phyloP scores from a whole-genome alignment of 192 early-diverging fungal genomes.

The Polychytrium aggregatum region DNA sequence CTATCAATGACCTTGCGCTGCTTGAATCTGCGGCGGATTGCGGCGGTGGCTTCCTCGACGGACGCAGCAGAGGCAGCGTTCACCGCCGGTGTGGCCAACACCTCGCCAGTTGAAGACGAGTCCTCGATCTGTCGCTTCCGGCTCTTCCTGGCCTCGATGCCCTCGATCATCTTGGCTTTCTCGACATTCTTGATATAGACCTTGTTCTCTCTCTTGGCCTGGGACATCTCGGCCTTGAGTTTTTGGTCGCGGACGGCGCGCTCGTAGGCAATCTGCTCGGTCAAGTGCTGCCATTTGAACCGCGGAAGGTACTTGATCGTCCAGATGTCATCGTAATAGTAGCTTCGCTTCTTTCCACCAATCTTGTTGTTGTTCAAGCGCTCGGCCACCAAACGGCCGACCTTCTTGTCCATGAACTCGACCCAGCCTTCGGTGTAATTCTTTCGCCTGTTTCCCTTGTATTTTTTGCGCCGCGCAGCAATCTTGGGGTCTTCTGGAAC shows the following conservation, averaged over 20 bases:
- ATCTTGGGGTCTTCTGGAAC: slow-evolving; percentile 74
- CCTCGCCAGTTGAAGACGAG: too few species aligned
- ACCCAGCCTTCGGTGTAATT: slow-evolving; percentile 96
- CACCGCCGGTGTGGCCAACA: too few species aligned
- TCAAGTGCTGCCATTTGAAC: slow-evolving; percentile 95
- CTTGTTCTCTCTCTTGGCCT: slow-evolving; percentile 79
- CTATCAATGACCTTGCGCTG: slow-evolving; percentile 54
- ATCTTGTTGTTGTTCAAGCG: slow-evolving; percentile 74
- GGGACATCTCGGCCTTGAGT: slow-evolving; percentile 69
- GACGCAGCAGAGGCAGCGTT: neutral
- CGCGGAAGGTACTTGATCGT: slow-evolving; percentile 90
- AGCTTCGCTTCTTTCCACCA: slow-evolving; percentile 74
- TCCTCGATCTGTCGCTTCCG: slow-evolving; percentile 20
- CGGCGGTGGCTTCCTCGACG: neutral
- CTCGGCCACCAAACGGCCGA: slow-evolving; percentile 65
- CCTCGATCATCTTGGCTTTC: slow-evolving; percentile 73
- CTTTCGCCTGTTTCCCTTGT: slow-evolving; percentile 66
- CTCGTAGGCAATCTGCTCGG: slow-evolving; percentile 78
- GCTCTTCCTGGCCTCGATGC: slow-evolving; percentile 54
- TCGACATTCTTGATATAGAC: slow-evolving; percentile 80
- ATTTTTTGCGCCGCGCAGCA: slow-evolving; percentile 71
- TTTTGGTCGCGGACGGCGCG: slow-evolving; percentile 64
- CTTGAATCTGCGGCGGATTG: slow-evolving; percentile 31
- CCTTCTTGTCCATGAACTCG: slow-evolving; percentile 87
- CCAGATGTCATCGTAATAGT: slow-evolving; percentile 93